Conservation (phyloP, 176 grass and related monocot species). For the Lolium perenne region DNA sequence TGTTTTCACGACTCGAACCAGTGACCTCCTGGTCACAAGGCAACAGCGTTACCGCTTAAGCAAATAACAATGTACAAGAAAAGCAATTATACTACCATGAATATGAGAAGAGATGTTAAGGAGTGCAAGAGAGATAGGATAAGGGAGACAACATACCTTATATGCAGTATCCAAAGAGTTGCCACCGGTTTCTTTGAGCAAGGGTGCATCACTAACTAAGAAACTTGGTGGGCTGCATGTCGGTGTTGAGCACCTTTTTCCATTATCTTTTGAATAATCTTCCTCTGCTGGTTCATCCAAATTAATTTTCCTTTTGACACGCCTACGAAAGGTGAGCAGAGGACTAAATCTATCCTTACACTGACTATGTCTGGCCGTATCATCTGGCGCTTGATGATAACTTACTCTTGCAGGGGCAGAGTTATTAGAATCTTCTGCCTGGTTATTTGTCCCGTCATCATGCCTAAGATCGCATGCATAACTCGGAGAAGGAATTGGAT, state of each 20-base stretch:
- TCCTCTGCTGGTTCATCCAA: slow-evolving; percentile 18
- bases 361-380: slow-evolving; percentile 21
- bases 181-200: slow-evolving; percentile 23
- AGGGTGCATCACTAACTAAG: slow-evolving; percentile 7
- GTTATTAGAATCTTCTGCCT: slow-evolving; percentile 37
- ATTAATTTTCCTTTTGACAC: slow-evolving; percentile 52
- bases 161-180: slow-evolving; percentile 20
- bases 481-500: slow-evolving; percentile 32
- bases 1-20: too few species aligned
- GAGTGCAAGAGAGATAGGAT: slow-evolving; percentile 2
- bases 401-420: not conserved
- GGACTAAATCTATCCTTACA: slow-evolving; percentile 45
- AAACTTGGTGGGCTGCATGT: slow-evolving; percentile 26
- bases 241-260: slow-evolving; percentile 17
- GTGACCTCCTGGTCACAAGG: too few species aligned
- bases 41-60: not conserved
- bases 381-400: slow-evolving; percentile 22
- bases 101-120: not conserved
- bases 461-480: slow-evolving; percentile 10
- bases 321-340: slow-evolving; percentile 50
- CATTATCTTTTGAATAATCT: slow-evolving; percentile 32
- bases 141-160: slow-evolving; percentile 40
- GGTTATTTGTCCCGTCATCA: not conserved
- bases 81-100: not conserved
- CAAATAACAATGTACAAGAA: not conserved